These are phyloP conservation scores for Erodium chrysanthum DNA, from an alignment of 441 rosid species.

Conservation along the genomic window DNA sequence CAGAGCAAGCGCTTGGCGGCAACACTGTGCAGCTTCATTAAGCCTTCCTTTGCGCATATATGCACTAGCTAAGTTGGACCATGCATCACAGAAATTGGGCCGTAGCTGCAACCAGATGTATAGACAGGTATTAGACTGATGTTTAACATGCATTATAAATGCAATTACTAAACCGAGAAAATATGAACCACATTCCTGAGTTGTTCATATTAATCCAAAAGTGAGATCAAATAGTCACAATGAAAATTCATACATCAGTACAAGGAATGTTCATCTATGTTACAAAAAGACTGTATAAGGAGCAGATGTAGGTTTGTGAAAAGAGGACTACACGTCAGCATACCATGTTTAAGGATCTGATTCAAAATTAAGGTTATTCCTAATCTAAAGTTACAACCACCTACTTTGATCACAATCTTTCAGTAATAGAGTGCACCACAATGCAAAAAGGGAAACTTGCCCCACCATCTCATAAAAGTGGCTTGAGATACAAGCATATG, in stretches of 20 bases:
- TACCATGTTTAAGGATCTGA: too few relatives aligned
- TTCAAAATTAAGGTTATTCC: not conserved
- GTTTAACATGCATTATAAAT: not conserved
- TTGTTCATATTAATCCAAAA: not conserved
- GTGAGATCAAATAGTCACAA: not conserved
- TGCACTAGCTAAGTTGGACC: slow-evolving; percentile 97
- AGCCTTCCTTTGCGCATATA: slow-evolving; percentile 94
- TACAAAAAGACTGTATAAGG: not conserved
- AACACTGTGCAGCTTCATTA: slow-evolving; percentile 86
- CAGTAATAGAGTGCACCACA: not conserved
- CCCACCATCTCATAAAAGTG: not conserved
- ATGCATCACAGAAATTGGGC: slow-evolving; percentile 94
- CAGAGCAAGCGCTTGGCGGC: slow-evolving; percentile 79
- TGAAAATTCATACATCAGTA: not conserved
- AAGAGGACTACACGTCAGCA: not conserved
- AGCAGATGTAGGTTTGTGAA: not conserved
- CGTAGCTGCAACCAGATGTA: slow-evolving; percentile 50
- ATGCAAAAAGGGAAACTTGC: not conserved
- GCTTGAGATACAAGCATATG: not conserved
- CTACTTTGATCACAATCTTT: not conserved
- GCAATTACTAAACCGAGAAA: not conserved
- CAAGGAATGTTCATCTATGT: not conserved
- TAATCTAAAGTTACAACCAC: not conserved
- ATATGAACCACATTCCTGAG: not conserved
- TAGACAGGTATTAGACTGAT: not conserved